Evolutionary conservation across 139 green algal genomes (phyloP), one percentile per base, ranked within the genome.

Genomic region (Marvania coccoides): DNA sequence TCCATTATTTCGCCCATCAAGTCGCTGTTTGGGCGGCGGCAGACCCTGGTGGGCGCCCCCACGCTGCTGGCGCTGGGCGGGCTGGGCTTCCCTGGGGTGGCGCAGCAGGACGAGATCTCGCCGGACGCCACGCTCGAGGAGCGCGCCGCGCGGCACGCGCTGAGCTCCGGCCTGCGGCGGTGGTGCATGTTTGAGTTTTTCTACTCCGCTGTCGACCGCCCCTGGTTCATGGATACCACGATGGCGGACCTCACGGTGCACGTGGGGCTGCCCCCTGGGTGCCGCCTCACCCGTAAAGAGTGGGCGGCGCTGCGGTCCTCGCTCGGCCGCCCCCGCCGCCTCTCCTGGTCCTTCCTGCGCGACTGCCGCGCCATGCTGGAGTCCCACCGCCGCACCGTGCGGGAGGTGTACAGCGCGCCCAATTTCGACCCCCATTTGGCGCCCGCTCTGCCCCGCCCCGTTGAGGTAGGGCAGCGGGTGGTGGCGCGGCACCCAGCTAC

Each of bases 401-500:
- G 42, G 12, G 12, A 59, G 9, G 9, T 47, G 6, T 63, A 45
- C 6, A 24, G 12, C 46, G 15, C 10, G 55, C 6, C 6, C 6
- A 40, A 47, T 12, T 23, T 59, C 10, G 9, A 12, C 9, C 9
- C 9, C 12, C 8, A 48, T 35, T 36, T 59, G 5, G 40, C 82
- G 5, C 46, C 73, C 7, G 77, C 81, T 13, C 54, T 93, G 46
- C 83, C 89, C 1, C 73, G 65, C 0, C 78, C 80, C 13, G 74
- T 95, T n/a, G 47, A 57, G 2, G 91, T 97, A 23, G 85, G 82
- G 10, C 83, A 94, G 80, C 65, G 74, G 1, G 91, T 97, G 23
- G 78, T 78, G n/a, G 91, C 91, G 6, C 74, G 82, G 3, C 91
- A 97, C 82, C 90, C 90, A 5, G 14, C 53, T 57, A 90, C 81